These are phyloP conservation scores for Ploettnerulaceae sp. DNA, from an alignment of 2,329 filamentous ascomycete genomes.

Conservation along the genomic window DNA sequence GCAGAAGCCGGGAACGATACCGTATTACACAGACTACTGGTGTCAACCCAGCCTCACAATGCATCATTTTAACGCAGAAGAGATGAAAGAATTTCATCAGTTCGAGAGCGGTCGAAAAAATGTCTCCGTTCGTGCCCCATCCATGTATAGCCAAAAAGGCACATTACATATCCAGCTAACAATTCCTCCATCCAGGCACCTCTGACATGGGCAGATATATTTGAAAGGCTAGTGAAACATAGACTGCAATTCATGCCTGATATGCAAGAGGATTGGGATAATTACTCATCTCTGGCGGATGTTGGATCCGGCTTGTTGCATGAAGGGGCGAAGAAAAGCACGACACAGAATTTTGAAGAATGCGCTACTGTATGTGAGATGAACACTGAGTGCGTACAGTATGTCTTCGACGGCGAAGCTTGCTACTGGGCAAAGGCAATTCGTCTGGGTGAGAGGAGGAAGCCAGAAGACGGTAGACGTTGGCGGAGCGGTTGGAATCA, in stretches of 20 bases:
- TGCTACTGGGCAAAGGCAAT: background rate
- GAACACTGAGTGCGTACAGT: background rate
- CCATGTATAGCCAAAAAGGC: background rate
- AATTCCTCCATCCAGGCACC: background rate
- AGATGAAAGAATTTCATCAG: slow-evolving; percentile 38
- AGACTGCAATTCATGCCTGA: slow-evolving; percentile 36
- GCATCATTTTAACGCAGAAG: slow-evolving; percentile 47
- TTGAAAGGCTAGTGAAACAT: slow-evolving; percentile 40
- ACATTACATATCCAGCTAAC: background rate
- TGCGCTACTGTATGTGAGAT: slow-evolving; percentile 46
- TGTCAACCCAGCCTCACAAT: slow-evolving; percentile 51
- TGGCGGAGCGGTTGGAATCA: slow-evolving; percentile 4
- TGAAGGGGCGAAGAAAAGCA: background rate
- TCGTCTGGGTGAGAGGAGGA: slow-evolving; percentile 1
- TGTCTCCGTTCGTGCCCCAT: background rate
- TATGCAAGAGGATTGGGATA: slow-evolving; percentile 41
- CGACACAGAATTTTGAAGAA: slow-evolving; percentile 35
- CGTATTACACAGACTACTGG: slow-evolving; percentile 45
- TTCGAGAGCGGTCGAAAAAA: slow-evolving; percentile 37
- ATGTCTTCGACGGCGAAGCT: background rate
- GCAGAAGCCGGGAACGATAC: slow-evolving; percentile 47
- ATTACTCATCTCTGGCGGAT: slow-evolving; percentile 34
- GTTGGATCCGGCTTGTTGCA: slow-evolving; percentile 2
- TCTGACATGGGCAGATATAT: slow-evolving; percentile 42
- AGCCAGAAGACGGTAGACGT: background rate